Conservation (phyloP, 1,284 basidiomycete genomes). For the Mrakiaceae sp. region DNA sequence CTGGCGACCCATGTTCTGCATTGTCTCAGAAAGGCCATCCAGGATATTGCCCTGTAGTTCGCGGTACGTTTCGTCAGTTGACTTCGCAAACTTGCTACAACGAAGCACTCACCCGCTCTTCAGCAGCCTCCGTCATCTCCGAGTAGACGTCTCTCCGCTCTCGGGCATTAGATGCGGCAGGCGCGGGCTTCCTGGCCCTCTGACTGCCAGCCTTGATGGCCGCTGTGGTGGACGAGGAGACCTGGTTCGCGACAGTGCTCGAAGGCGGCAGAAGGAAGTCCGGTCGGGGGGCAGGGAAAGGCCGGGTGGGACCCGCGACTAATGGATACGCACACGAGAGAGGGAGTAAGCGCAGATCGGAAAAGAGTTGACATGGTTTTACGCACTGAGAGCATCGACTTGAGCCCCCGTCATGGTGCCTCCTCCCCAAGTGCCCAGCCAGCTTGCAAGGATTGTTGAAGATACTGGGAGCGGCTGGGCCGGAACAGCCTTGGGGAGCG, state of each 20-base stretch:
- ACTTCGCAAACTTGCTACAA: background rate
- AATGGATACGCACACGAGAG: background rate
- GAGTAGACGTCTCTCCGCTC: conserved; percentile 25
- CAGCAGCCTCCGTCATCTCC: conserved; percentile 29
- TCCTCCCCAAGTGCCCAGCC: conserved; percentile 33
- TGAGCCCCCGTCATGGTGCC: conserved; percentile 32
- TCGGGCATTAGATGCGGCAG: background rate
- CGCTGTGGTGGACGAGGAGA: conserved; percentile 19
- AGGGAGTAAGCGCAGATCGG: background rate
- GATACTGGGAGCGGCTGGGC: conserved; percentile 29
- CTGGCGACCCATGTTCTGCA: conserved; percentile 26
- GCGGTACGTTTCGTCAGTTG: background rate
- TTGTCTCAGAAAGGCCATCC: conserved; percentile 19
- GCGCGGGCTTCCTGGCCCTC: conserved; percentile 10
- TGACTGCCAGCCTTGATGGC: conserved; percentile 23
- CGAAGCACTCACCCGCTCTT: conserved; percentile 19
- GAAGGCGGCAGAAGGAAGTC: conserved; percentile 26
- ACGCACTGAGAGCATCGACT: conserved; percentile 30
- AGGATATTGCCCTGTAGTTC: background rate
- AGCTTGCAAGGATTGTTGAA: conserved; percentile 26
- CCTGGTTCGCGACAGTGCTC: conserved; percentile 18
- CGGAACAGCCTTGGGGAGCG: conserved; percentile 25
- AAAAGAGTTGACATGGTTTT: background rate
- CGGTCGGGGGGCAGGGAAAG: conserved; percentile 24
- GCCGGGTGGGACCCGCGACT: conserved; percentile 33